These are phyloP conservation scores for Plasmodium ovale DNA, from an alignment of 169 alveolate species.

Conservation along the genomic window DNA sequence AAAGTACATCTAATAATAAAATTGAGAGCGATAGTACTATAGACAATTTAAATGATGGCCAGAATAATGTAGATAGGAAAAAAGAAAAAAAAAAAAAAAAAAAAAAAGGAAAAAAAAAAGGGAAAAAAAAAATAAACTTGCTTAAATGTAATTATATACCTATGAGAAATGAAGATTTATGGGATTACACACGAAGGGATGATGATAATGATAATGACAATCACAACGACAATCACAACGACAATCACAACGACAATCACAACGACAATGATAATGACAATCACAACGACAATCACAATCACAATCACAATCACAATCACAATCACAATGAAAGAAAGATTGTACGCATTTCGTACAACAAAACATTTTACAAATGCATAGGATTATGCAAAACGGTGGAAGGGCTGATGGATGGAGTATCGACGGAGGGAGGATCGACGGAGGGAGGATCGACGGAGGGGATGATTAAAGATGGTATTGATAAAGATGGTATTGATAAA, in stretches of 20 bases:
- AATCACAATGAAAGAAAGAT: no score
- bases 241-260: no score
- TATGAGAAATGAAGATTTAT: not conserved
- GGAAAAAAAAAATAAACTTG: conserved; percentile 36
- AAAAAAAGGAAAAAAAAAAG: conserved; percentile 12
- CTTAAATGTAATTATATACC: conserved; percentile 9
- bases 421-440: not conserved
- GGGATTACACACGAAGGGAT: not conserved
- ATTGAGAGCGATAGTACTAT: conserved; percentile 74
- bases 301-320: no score
- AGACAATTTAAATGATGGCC: conserved; percentile 44
- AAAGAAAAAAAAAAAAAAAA: conserved; percentile 25
- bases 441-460: not conserved
- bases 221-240: no score
- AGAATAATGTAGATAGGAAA: conserved; percentile 14
- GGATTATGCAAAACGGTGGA: conserved; percentile 7
- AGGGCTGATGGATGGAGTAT: no score
- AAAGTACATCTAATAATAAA: conserved; percentile 6
- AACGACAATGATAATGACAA: no score
- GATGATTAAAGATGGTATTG: no score
- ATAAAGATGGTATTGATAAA: no score
- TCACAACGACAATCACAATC: no score
- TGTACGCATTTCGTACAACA: conserved; percentile 16
- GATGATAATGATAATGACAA: not conserved
- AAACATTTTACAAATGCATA: conserved; percentile 17